Percentiles rank a stretch among this genome's conserved stretches.
These are phyloP conservation scores for Coemansia sp. DNA, from an alignment of 192 early-diverging fungal species.

Conservation along the genomic window DNA sequence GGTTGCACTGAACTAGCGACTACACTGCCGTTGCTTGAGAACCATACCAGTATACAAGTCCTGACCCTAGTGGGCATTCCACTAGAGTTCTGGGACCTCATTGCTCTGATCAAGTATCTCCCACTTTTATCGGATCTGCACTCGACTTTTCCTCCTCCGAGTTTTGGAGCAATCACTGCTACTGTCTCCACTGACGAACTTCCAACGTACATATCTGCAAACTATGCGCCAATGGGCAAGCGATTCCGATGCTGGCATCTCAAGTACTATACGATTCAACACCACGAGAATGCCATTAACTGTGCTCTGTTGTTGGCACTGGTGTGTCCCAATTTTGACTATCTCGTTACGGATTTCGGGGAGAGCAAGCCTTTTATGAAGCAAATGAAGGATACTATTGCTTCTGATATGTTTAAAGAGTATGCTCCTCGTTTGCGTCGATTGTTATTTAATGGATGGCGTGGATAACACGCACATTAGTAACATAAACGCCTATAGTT, in stretches of 20 bases:
- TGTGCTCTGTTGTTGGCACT: background rate
- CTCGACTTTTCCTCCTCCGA: background rate
- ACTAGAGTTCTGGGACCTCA: background rate
- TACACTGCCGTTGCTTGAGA: background rate
- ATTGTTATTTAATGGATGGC: background rate
- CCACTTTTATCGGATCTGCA: background rate
- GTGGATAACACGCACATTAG: background rate
- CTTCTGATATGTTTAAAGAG: background rate
- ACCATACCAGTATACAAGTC: background rate
- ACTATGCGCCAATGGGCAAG: background rate
- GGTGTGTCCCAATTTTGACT: background rate
- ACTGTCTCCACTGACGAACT: background rate
- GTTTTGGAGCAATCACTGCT: background rate
- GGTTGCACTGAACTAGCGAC: background rate
- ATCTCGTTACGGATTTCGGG: background rate
- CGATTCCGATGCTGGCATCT: slow-evolving; percentile 1
- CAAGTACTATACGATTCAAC: background rate
- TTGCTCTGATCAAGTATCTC: background rate
- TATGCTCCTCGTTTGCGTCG: background rate
- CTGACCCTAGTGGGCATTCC: background rate
- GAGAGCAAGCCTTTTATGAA: background rate
- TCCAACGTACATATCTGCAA: background rate
- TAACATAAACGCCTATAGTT: too few species aligned
- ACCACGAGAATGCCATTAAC: background rate
- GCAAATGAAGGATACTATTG: background rate